Conservation (phyloP, 805 yeast species). For the Kuraishia borneana region DNA sequence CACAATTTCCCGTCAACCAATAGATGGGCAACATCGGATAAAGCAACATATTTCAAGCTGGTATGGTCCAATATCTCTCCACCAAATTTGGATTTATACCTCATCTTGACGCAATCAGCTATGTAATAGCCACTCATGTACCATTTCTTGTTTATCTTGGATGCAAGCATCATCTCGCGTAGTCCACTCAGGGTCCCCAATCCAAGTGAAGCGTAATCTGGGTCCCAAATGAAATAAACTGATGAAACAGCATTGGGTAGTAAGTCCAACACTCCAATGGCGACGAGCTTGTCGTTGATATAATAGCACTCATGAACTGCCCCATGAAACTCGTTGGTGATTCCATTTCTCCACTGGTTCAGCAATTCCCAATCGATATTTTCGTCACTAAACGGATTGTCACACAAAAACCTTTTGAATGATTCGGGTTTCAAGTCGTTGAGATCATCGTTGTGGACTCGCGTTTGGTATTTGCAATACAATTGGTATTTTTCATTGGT, state of each 20-base stretch:
- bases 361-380: slow-evolving; percentile 25
- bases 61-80: slow-evolving; percentile 58
- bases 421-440: slow-evolving; percentile 30
- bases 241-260: slow-evolving; percentile 71
- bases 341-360: slow-evolving; percentile 25
- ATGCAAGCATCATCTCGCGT: slow-evolving; percentile 50
- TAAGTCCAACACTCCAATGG: slow-evolving; percentile 67
- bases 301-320: slow-evolving; percentile 77
- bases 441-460: slow-evolving; percentile 53
- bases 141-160: slow-evolving; percentile 34
- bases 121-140: slow-evolving; percentile 78
- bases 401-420: slow-evolving; percentile 61
- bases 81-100: slow-evolving; percentile 68
- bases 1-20: slow-evolving; percentile 22
- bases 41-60: slow-evolving; percentile 29
- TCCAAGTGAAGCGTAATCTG: slow-evolving; percentile 56
- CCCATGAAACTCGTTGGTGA: slow-evolving; percentile 26
- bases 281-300: slow-evolving; percentile 49
- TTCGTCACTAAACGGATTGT: slow-evolving; percentile 40
- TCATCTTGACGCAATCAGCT: slow-evolving; percentile 74
- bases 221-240: slow-evolving; percentile 84
- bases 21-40: slow-evolving; percentile 16
- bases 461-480: slow-evolving; percentile 58
- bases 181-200: slow-evolving; percentile 73
- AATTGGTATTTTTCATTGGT: slow-evolving; percentile 50